phyloP scores from a whole-genome alignment of 2,329 filamentous ascomycete genomes.

The Stachybotrys chartarum region DNA sequence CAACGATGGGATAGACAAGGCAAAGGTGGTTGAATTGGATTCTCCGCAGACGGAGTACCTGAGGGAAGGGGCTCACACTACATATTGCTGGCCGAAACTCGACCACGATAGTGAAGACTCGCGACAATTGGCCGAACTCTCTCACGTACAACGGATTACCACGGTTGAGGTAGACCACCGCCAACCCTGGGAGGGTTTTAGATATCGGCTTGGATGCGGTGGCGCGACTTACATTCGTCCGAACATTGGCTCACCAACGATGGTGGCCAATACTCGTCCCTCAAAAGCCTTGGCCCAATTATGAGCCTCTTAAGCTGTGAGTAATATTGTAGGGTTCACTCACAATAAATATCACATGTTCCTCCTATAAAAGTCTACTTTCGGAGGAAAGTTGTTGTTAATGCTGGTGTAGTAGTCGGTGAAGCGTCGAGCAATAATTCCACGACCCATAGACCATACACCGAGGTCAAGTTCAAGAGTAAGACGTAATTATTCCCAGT shows the following conservation, averaged over 20 bases:
- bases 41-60: not conserved
- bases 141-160: not conserved
- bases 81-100: not conserved
- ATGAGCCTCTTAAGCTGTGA: not conserved
- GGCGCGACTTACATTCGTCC: not conserved
- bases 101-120: too few relatives aligned
- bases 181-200: not conserved
- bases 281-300: not conserved
- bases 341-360: not conserved
- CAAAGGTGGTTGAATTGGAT: not conserved
- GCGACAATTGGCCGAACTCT: not conserved
- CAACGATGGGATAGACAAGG: not conserved
- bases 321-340: not conserved
- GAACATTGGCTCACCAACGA: not conserved
- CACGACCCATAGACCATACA: not conserved
- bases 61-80: not conserved
- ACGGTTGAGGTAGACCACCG: not conserved
- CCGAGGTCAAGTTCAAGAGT: not conserved
- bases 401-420: not conserved
- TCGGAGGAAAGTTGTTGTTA: not conserved
- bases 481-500: not conserved
- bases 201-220: not conserved
- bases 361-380: not conserved
- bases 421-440: not conserved
- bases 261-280: not conserved